Conservation (phyloP, 2,329 filamentous ascomycete species). For the Botryosphaeria dothidea region DNA sequence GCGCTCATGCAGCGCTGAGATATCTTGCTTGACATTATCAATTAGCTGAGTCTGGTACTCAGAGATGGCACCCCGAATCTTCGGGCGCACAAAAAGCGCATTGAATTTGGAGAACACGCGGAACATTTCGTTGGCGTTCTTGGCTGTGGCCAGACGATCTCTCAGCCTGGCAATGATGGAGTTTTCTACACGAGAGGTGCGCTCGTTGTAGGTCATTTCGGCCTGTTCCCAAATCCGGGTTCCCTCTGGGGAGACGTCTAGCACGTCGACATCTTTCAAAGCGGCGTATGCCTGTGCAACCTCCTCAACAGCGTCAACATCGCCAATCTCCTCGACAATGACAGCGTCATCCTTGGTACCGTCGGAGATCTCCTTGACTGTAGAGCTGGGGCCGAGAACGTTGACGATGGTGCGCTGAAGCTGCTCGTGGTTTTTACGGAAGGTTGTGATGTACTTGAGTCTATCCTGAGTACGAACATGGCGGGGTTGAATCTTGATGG, state of each 20-base stretch:
- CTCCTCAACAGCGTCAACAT: slow-evolving; percentile 95
- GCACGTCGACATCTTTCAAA: slow-evolving; percentile 88
- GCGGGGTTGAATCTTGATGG: slow-evolving; percentile 89
- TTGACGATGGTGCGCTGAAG: slow-evolving; percentile 94
- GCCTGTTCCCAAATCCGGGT: slow-evolving; percentile 91
- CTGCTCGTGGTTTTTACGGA: slow-evolving; percentile 96
- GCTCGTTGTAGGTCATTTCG: slow-evolving; percentile 95
- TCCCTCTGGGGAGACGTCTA: slow-evolving; percentile 88
- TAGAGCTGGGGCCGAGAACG: slow-evolving; percentile 70
- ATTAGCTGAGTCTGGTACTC: slow-evolving; percentile 98
- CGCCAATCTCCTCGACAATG: slow-evolving; percentile 90
- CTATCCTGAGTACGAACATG: slow-evolving; percentile 88
- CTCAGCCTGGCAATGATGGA: slow-evolving; percentile 94
- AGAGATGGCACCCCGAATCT: slow-evolving; percentile 95
- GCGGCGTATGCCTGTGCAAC: slow-evolving; percentile 93
- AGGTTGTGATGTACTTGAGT: slow-evolving; percentile 89
- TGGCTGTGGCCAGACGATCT: slow-evolving; percentile 90
- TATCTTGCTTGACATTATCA: slow-evolving; percentile 96
- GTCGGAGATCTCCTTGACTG: slow-evolving; percentile 38
- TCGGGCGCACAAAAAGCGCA: slow-evolving; percentile 95
- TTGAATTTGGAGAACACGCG: slow-evolving; percentile 99
- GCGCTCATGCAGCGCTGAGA: slow-evolving; percentile 87
- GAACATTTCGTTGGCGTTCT: slow-evolving; percentile 99
- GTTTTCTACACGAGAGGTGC: slow-evolving; percentile 95
- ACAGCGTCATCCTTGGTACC: slow-evolving; percentile 49